Evolutionary conservation across 2,329 filamentous ascomycete species (phyloP).

Genomic region (Xylariaceae sp.): DNA sequence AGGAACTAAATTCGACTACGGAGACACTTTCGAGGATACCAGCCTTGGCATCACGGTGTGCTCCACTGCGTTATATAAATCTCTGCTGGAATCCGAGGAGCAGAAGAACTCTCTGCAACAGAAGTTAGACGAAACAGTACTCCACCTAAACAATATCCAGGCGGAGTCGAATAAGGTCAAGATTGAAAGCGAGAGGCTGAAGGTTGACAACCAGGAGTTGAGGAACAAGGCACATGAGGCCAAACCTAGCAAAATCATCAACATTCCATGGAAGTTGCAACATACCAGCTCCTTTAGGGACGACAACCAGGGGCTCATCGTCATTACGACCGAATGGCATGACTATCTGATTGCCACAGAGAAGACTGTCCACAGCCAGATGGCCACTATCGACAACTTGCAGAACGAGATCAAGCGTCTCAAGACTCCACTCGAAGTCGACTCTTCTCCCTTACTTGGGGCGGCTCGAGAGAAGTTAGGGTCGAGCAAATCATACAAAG

Average conservation of each 20-base stretch:
- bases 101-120: slow-evolving; percentile 1
- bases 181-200: not conserved
- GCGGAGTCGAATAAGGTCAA: slow-evolving; percentile 4
- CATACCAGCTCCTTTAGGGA: slow-evolving; percentile 13
- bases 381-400: not conserved
- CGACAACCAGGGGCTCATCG: slow-evolving; percentile 15
- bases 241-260: slow-evolving; percentile 4
- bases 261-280: slow-evolving; percentile 11
- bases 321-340: slow-evolving; percentile 12
- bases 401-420: slow-evolving; percentile 1
- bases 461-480: not conserved
- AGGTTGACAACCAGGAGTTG: slow-evolving; percentile 1
- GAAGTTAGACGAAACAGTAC: not conserved
- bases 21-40: slow-evolving; percentile 13
- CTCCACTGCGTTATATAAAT: slow-evolving; percentile 1
- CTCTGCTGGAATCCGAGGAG: slow-evolving; percentile 6
- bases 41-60: slow-evolving; percentile 11
- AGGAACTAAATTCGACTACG: slow-evolving; percentile 10
- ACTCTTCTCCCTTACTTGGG: not conserved
- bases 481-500: not conserved
- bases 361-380: not conserved
- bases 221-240: not conserved
- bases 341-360: slow-evolving; percentile 11
- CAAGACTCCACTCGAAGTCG: not conserved
- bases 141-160: not conserved